These are phyloP conservation scores for Podospora pseudopauciseta DNA, from an alignment of 495 filamentous ascomycete genomes.

Conservation along the genomic window DNA sequence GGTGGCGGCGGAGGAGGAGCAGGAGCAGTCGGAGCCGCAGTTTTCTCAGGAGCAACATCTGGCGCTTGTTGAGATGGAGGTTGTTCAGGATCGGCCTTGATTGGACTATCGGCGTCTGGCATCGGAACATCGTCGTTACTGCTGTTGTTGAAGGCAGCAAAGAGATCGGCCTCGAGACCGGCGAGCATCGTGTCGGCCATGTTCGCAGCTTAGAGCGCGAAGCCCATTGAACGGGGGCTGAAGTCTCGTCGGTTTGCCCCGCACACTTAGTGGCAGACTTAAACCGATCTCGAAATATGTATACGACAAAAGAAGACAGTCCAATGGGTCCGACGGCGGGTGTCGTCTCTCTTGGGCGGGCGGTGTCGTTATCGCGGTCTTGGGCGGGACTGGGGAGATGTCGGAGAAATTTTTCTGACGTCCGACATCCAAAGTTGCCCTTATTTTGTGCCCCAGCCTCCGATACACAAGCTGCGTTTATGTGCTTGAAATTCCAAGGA, in stretches of 20 bases:
- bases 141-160: neutral
- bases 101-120: neutral
- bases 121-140: neutral
- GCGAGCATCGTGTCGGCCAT: slow-evolving; percentile 23
- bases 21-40: neutral
- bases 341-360: neutral
- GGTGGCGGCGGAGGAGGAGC: slow-evolving; percentile 4
- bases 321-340: neutral
- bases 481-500: slow-evolving; percentile 8
- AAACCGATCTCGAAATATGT: neutral
- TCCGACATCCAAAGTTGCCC: slow-evolving; percentile 42
- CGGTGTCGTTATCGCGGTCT: slow-evolving; percentile 16
- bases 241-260: neutral
- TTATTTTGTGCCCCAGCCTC: slow-evolving; percentile 43
- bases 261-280: neutral
- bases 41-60: neutral
- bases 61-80: neutral
- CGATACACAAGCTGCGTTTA: slow-evolving; percentile 37
- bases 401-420: slow-evolving; percentile 41
- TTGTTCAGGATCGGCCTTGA: neutral
- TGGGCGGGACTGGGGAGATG: slow-evolving; percentile 17
- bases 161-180: slow-evolving; percentile 12
- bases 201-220: slow-evolving; percentile 9
- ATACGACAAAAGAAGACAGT: neutral
- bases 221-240: slow-evolving; percentile 13